These are phyloP conservation scores for Tothia fuscella DNA, from an alignment of 2,329 filamentous ascomycete genomes.

Conservation along the genomic window DNA sequence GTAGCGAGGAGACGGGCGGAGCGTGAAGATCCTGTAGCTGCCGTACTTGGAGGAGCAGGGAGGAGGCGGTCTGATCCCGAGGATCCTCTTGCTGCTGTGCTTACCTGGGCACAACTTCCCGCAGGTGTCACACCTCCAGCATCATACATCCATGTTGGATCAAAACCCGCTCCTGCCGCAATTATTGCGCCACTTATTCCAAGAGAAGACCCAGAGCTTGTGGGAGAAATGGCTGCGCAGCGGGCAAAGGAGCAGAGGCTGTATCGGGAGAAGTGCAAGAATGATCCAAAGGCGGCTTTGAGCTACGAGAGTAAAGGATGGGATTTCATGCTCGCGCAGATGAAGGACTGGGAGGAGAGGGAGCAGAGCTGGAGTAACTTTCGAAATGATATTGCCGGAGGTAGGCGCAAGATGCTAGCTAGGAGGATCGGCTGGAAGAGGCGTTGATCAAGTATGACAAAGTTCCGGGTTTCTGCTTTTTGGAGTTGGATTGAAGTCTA, in stretches of 20 bases:
- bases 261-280: conserved; percentile 35
- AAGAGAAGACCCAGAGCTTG: conserved; percentile 55
- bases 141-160: no score
- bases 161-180: neutral
- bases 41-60: no score
- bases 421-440: conserved; percentile 5
- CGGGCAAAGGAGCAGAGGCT: conserved; percentile 43
- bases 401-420: conserved; percentile 2
- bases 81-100: no score
- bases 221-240: conserved; percentile 52
- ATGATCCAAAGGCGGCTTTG: conserved; percentile 18
- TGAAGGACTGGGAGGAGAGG: conserved; percentile 31
- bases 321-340: conserved; percentile 31
- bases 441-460: no score
- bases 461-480: no score
- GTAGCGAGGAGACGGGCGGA: conserved; percentile 47
- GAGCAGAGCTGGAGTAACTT: conserved; percentile 25
- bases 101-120: no score
- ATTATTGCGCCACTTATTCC: conserved; percentile 31
- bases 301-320: conserved; percentile 25
- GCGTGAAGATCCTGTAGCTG: no score
- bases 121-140: no score
- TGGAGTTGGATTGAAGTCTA: no score
- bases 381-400: conserved; percentile 13
- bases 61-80: no score